A percentile compares a stretch with the other conserved stretches of the same genome.
Evolutionary conservation across 441 rosid genomes (phyloP).

Genomic region (Euphorbia celastroides): DNA sequence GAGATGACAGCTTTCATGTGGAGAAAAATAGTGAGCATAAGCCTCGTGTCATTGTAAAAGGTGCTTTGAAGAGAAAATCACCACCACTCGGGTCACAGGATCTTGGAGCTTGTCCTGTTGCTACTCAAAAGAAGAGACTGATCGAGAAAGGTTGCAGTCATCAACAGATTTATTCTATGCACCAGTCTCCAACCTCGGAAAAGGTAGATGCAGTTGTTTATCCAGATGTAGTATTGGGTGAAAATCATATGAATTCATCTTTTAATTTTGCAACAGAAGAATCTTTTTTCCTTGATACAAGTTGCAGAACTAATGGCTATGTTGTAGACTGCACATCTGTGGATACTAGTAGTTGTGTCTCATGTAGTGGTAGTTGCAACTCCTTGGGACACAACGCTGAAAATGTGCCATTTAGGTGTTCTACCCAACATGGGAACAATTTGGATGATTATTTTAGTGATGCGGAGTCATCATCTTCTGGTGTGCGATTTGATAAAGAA

Average conservation of each 20-base stretch:
- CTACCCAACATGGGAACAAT: slow-evolving; percentile 16
- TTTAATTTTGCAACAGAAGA: slow-evolving; percentile 21
- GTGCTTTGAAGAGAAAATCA: slow-evolving; percentile 19
- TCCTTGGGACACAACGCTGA: slow-evolving; percentile 29
- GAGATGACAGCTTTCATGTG: background rate
- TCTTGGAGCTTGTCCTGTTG: slow-evolving; percentile 1
- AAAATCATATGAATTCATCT: slow-evolving; percentile 22
- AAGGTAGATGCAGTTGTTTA: slow-evolving; percentile 23
- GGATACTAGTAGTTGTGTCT: slow-evolving; percentile 40
- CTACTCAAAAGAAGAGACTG: slow-evolving; percentile 18
- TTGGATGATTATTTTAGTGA: slow-evolving; percentile 46
- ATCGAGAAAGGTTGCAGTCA: slow-evolving; percentile 9
- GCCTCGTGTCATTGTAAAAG: background rate
- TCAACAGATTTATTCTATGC: background rate
- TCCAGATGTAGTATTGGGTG: slow-evolving; percentile 23
- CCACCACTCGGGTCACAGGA: background rate
- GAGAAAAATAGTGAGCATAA: slow-evolving; percentile 1
- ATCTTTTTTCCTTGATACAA: slow-evolving; percentile 14
- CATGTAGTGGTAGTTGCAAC: slow-evolving; percentile 86
- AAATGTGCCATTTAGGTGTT: background rate
- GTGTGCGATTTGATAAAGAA: slow-evolving; percentile 23
- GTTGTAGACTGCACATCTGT: slow-evolving; percentile 31
- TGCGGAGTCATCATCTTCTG: slow-evolving; percentile 53
- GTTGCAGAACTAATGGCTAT: slow-evolving; percentile 24
- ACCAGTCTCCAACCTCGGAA: slow-evolving; percentile 13